A percentile compares a stretch with the other conserved stretches of the same genome.
These are phyloP conservation scores for Haematococcus sp. DNA, from an alignment of 139 green algal species.

Conservation along the genomic window DNA sequence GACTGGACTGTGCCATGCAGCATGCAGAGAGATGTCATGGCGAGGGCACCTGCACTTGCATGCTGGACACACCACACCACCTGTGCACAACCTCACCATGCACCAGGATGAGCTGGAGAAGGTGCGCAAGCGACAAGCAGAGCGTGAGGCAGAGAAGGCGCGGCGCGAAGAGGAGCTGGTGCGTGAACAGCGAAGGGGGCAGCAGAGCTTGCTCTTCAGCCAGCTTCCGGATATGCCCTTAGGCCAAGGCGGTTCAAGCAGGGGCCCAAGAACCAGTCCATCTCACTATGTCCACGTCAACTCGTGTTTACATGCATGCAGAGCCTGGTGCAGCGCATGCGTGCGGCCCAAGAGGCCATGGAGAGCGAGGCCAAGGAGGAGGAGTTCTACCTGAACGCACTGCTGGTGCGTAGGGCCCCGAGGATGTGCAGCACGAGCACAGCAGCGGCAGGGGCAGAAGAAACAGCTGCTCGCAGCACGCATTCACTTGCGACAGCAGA, in stretches of 20 bases:
- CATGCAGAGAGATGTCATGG: background rate
- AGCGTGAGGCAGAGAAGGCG: slow-evolving; percentile 77
- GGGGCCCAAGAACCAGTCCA: too few species aligned
- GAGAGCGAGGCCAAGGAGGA: slow-evolving; percentile 86
- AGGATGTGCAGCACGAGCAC: too few species aligned
- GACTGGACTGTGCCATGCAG: background rate
- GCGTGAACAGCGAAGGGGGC: background rate
- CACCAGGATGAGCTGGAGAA: slow-evolving; percentile 84
- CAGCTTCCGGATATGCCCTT: too few species aligned
- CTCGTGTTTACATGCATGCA: background rate
- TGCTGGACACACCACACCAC: too few species aligned
- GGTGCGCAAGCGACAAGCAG: slow-evolving; percentile 83
- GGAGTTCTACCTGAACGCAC: slow-evolving; percentile 60
- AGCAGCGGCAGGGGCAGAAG: too few species aligned
- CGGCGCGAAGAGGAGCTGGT: slow-evolving; percentile 84
- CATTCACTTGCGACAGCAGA: too few species aligned
- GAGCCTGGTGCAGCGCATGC: slow-evolving; percentile 61
- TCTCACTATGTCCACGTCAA: too few species aligned
- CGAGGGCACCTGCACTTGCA: background rate
- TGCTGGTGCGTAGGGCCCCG: slow-evolving; percentile 21
- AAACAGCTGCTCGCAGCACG: too few species aligned
- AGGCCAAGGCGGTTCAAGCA: too few species aligned
- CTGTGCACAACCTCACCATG: background rate
- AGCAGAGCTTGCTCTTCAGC: background rate
- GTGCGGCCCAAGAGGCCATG: slow-evolving; percentile 65